Conservation (phyloP, 148 eudicot genomes). For the Heliamphora exappendiculata region DNA sequence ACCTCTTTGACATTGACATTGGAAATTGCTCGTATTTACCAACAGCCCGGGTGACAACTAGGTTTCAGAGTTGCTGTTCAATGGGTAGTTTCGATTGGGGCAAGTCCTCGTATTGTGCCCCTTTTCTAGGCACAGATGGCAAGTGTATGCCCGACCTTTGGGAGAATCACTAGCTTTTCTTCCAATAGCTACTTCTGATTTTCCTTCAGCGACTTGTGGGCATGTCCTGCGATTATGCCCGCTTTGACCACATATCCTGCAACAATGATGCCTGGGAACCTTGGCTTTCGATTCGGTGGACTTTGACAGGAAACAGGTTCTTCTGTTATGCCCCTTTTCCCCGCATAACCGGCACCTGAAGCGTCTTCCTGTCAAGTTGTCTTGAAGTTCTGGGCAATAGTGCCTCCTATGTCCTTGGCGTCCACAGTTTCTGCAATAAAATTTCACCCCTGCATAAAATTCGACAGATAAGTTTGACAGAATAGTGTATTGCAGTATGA, state of each 20-base stretch:
- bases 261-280: conserved; percentile 26
- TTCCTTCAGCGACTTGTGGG: conserved; percentile 9
- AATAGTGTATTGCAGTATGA: neutral
- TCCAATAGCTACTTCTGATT: neutral
- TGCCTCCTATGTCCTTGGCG: conserved; percentile 76
- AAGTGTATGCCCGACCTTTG: conserved; percentile 8
- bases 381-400: conserved; percentile 62
- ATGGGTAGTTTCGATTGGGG: conserved; percentile 5
- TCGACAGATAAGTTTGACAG: neutral
- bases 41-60: neutral
- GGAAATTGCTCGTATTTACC: too few relatives aligned
- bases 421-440: conserved; percentile 75
- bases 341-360: conserved; percentile 68
- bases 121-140: conserved; percentile 16
- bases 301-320: conserved; percentile 49
- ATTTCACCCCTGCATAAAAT: conserved; percentile 49
- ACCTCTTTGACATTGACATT: too few relatives aligned
- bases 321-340: conserved; percentile 69
- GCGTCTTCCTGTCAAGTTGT: conserved; percentile 25
- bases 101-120: conserved; percentile 27
- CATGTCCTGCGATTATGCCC: conserved; percentile 77
- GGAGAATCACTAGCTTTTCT: neutral
- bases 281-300: conserved; percentile 17
- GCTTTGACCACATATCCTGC: conserved; percentile 44
- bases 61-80: neutral